Evolutionary conservation across 2,329 filamentous ascomycete species (phyloP).

Genomic region (Monilinia fructigena): DNA sequence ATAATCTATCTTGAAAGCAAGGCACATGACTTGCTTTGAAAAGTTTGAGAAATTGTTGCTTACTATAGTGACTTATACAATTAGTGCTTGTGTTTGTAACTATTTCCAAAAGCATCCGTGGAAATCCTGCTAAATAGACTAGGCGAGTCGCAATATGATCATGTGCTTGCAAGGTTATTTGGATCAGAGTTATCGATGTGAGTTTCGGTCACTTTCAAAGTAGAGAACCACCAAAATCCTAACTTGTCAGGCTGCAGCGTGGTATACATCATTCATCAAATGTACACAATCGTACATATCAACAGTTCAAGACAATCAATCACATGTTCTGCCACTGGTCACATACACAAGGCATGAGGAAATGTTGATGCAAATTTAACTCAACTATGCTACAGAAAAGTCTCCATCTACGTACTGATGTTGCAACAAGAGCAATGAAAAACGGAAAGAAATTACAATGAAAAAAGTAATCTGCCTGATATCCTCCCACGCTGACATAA

Average conservation of each 20-base stretch:
- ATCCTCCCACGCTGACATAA: constrained; percentile 37
- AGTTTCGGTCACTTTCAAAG: neutral
- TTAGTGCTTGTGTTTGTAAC: neutral
- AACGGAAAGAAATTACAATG: constrained; percentile 35
- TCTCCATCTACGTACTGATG: constrained; percentile 28
- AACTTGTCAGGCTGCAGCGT: neutral
- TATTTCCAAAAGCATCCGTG: neutral
- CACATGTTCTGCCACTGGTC: neutral
- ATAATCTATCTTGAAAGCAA: neutral
- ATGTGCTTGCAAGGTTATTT: neutral
- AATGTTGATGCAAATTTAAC: constrained; percentile 14
- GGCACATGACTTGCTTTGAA: neutral
- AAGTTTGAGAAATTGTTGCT: neutral
- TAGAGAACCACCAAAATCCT: neutral
- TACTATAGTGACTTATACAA: neutral
- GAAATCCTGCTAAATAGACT: neutral
- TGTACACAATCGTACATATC: neutral
- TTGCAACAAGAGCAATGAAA: constrained; percentile 34
- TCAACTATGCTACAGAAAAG: constrained; percentile 37
- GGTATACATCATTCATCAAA: neutral
- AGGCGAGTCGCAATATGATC: neutral
- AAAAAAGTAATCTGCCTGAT: constrained; percentile 35
- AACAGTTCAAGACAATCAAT: neutral
- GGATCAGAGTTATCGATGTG: neutral
- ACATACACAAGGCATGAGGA: neutral